Evolutionary conservation across 495 filamentous ascomycete species (phyloP).

Genomic region (Annulohypoxylon bovei): DNA sequence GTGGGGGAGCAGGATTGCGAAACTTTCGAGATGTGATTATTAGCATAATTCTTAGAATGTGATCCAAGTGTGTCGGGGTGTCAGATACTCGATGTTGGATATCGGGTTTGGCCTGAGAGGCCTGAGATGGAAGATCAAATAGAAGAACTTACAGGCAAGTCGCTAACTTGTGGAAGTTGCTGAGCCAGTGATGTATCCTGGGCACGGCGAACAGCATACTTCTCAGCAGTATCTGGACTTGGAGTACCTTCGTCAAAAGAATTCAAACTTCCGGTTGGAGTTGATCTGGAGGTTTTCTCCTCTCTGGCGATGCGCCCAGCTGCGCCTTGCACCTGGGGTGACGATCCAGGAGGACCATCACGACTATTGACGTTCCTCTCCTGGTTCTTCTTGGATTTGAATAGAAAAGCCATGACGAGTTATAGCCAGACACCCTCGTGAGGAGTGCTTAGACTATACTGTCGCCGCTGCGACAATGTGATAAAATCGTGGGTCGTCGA

Average conservation of each 20-base stretch:
- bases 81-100: neutral
- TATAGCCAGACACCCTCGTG: constrained; percentile 36
- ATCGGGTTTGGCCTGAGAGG: neutral
- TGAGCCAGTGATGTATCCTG: constrained; percentile 45
- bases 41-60: constrained; percentile 17
- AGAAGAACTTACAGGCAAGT: constrained; percentile 59
- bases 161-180: constrained; percentile 46
- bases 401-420: constrained; percentile 74
- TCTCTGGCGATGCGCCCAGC: constrained; percentile 56
- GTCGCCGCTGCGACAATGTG: constrained; percentile 31
- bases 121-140: neutral
- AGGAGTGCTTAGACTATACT: constrained; percentile 15
- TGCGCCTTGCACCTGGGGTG: constrained; percentile 48
- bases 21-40: constrained; percentile 43
- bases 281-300: constrained; percentile 59
- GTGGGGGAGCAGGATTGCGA: constrained; percentile 55
- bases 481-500: constrained; percentile 9
- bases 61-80: neutral
- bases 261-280: constrained; percentile 66
- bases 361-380: constrained; percentile 57
- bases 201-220: constrained; percentile 50
- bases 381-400: constrained; percentile 75
- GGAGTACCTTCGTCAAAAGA: constrained; percentile 60
- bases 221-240: constrained; percentile 62
- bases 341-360: constrained; percentile 54